Evolutionary conservation across 176 grass and related monocot genomes (phyloP).

Genomic region (Saccharum spontaneum): DNA sequence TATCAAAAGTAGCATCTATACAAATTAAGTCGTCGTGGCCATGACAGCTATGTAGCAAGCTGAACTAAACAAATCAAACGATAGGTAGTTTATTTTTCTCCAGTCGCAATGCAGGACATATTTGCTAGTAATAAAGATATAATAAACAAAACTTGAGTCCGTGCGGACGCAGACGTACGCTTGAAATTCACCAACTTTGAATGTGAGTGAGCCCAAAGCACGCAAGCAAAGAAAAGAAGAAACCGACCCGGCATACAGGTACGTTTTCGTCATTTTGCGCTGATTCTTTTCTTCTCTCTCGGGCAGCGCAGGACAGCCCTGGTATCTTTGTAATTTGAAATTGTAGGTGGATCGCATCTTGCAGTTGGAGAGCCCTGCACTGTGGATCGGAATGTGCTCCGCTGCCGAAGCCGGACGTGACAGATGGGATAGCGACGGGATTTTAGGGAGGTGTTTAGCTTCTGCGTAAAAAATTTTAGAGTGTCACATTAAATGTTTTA

Average conservation of each 20-base stretch:
- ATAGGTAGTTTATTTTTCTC: too few relatives aligned
- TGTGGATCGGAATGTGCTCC: neutral
- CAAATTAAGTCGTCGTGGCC: too few relatives aligned
- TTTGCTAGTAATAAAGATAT: too few relatives aligned
- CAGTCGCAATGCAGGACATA: too few relatives aligned
- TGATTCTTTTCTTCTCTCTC: neutral
- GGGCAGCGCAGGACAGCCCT: too few relatives aligned
- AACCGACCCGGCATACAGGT: neutral
- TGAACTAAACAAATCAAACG: too few relatives aligned
- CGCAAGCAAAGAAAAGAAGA: neutral
- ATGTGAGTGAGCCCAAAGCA: neutral
- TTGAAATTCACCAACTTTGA: neutral
- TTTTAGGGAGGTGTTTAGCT: too few relatives aligned
- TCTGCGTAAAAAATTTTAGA: too few relatives aligned
- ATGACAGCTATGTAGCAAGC: too few relatives aligned
- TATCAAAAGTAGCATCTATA: too few relatives aligned
- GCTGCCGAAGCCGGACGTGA: neutral
- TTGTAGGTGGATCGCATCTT: slow-evolving; percentile 12
- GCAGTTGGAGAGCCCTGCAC: neutral
- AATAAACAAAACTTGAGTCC: too few relatives aligned
- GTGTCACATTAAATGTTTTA: too few relatives aligned
- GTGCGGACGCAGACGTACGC: neutral
- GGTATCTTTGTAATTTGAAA: neutral
- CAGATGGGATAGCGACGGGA: slow-evolving; percentile 7
- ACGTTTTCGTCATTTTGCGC: slow-evolving; percentile 7